A percentile compares a stretch with the other conserved stretches of the same genome.
Evolutionary conservation across 805 yeast genomes (phyloP).

Genomic region (Cyberlindnera xylosilytica): DNA sequence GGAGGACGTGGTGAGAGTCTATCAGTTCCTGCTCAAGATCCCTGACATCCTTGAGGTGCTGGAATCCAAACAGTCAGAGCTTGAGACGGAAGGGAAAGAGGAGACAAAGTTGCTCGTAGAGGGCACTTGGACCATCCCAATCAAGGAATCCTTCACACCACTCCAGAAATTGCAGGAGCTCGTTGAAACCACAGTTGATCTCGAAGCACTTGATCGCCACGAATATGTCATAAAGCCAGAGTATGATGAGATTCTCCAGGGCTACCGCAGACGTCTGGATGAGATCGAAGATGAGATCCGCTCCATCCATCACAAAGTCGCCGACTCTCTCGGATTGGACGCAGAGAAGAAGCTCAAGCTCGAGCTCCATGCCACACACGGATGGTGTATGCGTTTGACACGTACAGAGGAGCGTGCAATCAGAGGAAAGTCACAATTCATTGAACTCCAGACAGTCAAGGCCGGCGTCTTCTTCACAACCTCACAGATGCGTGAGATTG

Average conservation of each 20-base stretch:
- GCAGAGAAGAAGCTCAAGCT: slow-evolving; percentile 84
- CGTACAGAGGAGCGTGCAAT: slow-evolving; percentile 83
- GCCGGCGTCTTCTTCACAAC: slow-evolving; percentile 95
- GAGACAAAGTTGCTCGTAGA: slow-evolving; percentile 38
- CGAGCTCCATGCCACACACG: slow-evolving; percentile 83
- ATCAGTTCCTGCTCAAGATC: slow-evolving; percentile 69
- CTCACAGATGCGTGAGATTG: slow-evolving; percentile 52
- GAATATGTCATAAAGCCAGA: slow-evolving; percentile 87
- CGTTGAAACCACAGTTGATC: slow-evolving; percentile 89
- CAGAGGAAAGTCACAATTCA: slow-evolving; percentile 56
- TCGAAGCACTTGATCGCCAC: slow-evolving; percentile 75
- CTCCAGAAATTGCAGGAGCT: slow-evolving; percentile 73
- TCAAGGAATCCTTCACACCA: slow-evolving; percentile 46
- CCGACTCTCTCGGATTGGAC: slow-evolving; percentile 76
- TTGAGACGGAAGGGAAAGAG: slow-evolving; percentile 19
- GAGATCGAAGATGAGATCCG: slow-evolving; percentile 51
- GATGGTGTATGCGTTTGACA: slow-evolving; percentile 93
- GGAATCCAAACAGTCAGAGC: slow-evolving; percentile 38
- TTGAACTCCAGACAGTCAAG: slow-evolving; percentile 85
- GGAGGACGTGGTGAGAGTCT: slow-evolving; percentile 87
- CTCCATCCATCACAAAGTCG: slow-evolving; percentile 58
- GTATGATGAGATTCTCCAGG: slow-evolving; percentile 73
- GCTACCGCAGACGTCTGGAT: slow-evolving; percentile 57
- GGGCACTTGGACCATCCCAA: slow-evolving; percentile 55
- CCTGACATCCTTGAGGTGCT: slow-evolving; percentile 66